phyloP scores from a whole-genome alignment of 345 rosid species.

The Cochlearia excelsa region DNA sequence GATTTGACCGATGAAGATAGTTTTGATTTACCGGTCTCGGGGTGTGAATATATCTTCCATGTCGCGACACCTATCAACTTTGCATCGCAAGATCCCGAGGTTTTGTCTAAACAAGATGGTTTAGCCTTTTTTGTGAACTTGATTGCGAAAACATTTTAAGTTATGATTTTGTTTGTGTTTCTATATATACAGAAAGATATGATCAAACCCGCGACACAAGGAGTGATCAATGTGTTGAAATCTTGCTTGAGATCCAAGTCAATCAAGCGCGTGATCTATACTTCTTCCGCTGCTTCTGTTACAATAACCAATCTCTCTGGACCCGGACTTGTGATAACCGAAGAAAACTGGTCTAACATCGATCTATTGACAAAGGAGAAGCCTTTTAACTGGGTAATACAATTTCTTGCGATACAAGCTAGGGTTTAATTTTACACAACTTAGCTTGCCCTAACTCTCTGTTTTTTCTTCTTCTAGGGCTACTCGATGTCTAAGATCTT shows the following conservation, averaged over 20 bases:
- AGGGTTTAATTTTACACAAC: not conserved
- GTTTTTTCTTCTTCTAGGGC: constrained; percentile 52
- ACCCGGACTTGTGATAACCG: constrained; percentile 62
- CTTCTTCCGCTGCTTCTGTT: constrained; percentile 90
- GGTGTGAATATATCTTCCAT: constrained; percentile 77
- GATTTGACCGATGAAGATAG: constrained; percentile 69
- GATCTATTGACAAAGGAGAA: constrained; percentile 62
- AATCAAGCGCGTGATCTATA: constrained; percentile 70
- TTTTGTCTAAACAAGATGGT: constrained; percentile 13
- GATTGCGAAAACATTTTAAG: not conserved
- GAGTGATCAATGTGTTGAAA: constrained; percentile 71
- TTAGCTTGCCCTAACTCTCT: constrained; percentile 4
- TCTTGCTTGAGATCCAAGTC: constrained; percentile 62
- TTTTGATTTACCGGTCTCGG: constrained; percentile 53
- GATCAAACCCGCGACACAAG: constrained; percentile 86
- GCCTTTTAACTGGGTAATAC: constrained; percentile 82
- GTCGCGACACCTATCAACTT: constrained; percentile 90
- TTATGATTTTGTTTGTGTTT: not conserved
- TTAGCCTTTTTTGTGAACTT: not conserved
- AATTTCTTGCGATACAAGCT: constrained; percentile 19
- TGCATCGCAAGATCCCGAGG: constrained; percentile 85
- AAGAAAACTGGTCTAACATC: constrained; percentile 69
- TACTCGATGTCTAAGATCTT: constrained; percentile 67
- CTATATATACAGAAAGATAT: constrained; percentile 59
- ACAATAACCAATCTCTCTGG: constrained; percentile 56